A percentile compares a stretch with the other conserved stretches of the same genome.
Conservation (phyloP, 441 rosid species). For the Lagerstroemia fauriei region DNA sequence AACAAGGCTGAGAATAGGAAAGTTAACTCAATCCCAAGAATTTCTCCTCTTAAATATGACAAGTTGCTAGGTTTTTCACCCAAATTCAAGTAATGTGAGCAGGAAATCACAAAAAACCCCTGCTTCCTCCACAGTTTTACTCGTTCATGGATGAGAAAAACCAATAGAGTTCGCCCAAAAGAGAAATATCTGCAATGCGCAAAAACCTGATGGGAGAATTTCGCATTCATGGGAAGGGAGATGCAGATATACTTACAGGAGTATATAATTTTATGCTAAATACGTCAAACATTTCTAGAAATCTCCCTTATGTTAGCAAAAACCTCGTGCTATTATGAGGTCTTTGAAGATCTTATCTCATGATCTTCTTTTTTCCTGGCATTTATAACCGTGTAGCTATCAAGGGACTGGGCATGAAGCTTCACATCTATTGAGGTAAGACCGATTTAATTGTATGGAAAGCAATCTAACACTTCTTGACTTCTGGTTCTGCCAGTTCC, state of each 20-base stretch:
- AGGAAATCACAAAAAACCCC: background rate
- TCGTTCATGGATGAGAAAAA: background rate
- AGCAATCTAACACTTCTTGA: background rate
- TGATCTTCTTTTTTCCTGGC: too few relatives aligned
- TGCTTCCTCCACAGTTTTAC: background rate
- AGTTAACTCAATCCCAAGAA: background rate
- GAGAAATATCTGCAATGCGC: background rate
- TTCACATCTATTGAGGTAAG: too few relatives aligned
- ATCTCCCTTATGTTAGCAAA: too few relatives aligned
- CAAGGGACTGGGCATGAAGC: too few relatives aligned
- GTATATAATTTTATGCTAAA: background rate
- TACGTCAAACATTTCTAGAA: background rate
- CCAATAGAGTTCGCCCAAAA: background rate
- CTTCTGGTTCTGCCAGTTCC: background rate
- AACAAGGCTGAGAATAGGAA: background rate
- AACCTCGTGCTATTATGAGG: too few relatives aligned
- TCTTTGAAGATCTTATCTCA: too few relatives aligned
- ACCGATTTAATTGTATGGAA: too few relatives aligned
- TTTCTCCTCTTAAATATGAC: background rate
- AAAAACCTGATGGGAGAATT: background rate
- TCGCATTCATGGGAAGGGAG: background rate
- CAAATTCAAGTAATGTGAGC: background rate
- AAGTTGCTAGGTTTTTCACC: background rate
- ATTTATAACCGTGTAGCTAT: too few relatives aligned
- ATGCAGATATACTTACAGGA: background rate